These are phyloP conservation scores for Cladosporium sp. DNA, from an alignment of 2,329 filamentous ascomycete genomes.

Conservation along the genomic window DNA sequence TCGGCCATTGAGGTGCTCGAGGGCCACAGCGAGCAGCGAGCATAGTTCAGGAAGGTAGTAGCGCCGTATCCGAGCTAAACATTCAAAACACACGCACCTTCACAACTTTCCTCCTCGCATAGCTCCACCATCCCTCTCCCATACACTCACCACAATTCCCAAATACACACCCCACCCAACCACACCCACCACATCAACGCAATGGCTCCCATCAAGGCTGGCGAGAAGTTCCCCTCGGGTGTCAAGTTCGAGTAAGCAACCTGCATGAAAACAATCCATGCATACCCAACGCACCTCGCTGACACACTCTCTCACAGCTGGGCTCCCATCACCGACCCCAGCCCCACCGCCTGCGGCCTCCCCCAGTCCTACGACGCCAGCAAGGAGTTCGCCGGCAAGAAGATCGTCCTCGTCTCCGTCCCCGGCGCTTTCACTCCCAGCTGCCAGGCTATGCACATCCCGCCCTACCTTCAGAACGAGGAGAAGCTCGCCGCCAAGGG, in stretches of 20 bases:
- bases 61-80: too few relatives aligned
- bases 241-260: slow-evolving; percentile 67
- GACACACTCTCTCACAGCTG: slow-evolving; percentile 49
- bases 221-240: slow-evolving; percentile 76
- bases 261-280: neutral
- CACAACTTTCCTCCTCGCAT: neutral
- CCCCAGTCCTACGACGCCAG: slow-evolving; percentile 75
- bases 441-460: slow-evolving; percentile 76
- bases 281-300: slow-evolving; percentile 3
- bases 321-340: slow-evolving; percentile 70
- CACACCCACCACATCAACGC: slow-evolving; percentile 19
- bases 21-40: too few relatives aligned
- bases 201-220: slow-evolving; percentile 69
- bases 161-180: neutral
- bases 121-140: neutral
- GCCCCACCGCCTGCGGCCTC: slow-evolving; percentile 71
- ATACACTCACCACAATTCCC: neutral
- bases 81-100: neutral
- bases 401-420: slow-evolving; percentile 65
- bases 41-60: too few relatives aligned
- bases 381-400: slow-evolving; percentile 69
- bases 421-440: slow-evolving; percentile 81
- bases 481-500: slow-evolving; percentile 71
- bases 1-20: slow-evolving; percentile 10
- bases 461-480: slow-evolving; percentile 71